These are phyloP conservation scores for Fusarium xyrophilum DNA, from an alignment of 2,329 filamentous ascomycete genomes.

Conservation along the genomic window DNA sequence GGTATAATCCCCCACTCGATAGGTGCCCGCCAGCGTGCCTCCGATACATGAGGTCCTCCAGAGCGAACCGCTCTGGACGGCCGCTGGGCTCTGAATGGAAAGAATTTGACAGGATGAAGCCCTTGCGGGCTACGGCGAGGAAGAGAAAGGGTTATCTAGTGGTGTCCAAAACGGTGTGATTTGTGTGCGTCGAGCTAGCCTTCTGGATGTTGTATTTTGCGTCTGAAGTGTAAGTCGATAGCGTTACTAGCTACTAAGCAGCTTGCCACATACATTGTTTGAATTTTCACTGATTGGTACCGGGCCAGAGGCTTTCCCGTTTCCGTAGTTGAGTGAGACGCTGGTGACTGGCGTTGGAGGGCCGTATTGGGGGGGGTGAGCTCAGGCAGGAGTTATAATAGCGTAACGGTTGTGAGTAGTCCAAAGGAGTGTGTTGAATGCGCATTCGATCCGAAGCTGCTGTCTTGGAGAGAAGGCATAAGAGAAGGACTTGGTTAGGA, in stretches of 20 bases:
- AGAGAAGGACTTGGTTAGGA: constrained; percentile 33
- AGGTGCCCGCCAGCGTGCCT: constrained; percentile 76
- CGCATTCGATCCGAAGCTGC: constrained; percentile 25
- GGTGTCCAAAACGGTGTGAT: constrained; percentile 39
- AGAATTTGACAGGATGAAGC: constrained; percentile 62
- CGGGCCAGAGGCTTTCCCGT: constrained; percentile 39
- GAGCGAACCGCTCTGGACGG: constrained; percentile 78
- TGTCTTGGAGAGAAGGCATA: constrained; percentile 24
- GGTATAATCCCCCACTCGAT: constrained; percentile 76
- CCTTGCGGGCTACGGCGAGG: constrained; percentile 60
- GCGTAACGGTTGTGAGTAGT: constrained; percentile 33
- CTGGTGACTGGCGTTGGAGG: constrained; percentile 36
- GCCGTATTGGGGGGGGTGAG: constrained; percentile 36
- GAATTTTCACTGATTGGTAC: constrained; percentile 36
- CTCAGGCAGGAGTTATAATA: constrained; percentile 30
- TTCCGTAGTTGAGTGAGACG: constrained; percentile 40
- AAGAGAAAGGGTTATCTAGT: constrained; percentile 38
- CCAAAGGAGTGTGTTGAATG: constrained; percentile 38
- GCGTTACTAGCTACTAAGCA: constrained; percentile 37
- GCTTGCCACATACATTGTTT: constrained; percentile 40
- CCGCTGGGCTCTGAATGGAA: constrained; percentile 68
- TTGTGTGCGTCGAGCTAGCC: constrained; percentile 34
- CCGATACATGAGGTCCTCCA: constrained; percentile 77
- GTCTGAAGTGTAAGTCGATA: constrained; percentile 39
- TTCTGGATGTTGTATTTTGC: constrained; percentile 32